phyloP scores from a whole-genome alignment of 2,329 filamentous ascomycete species.

The Plenodomus lindquistii region DNA sequence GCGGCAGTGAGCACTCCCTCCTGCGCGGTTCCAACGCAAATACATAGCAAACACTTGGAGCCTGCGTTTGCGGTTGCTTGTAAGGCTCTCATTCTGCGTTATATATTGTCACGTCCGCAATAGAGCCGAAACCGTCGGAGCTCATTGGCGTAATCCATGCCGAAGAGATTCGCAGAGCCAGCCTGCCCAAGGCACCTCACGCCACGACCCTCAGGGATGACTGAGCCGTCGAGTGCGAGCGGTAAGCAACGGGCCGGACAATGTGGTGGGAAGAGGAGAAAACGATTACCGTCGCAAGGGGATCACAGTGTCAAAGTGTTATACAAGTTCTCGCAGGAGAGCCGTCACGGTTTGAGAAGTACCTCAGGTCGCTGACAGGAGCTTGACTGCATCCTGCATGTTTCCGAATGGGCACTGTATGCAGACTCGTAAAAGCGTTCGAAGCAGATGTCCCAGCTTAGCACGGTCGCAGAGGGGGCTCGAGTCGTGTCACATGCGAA shows the following conservation, averaged over 20 bases:
- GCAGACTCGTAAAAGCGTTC: slow-evolving; percentile 11
- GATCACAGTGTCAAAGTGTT: slow-evolving; percentile 17
- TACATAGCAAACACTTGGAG: too few relatives aligned
- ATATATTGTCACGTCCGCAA: too few relatives aligned
- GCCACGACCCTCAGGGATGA: background rate
- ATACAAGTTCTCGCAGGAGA: slow-evolving; percentile 10
- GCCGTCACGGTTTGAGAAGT: slow-evolving; percentile 15
- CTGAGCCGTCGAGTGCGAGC: background rate
- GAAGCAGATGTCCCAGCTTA: slow-evolving; percentile 2
- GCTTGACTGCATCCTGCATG: slow-evolving; percentile 2
- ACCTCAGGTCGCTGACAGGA: slow-evolving; percentile 14
- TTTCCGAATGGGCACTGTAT: background rate
- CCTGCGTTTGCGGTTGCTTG: too few relatives aligned
- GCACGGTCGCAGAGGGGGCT: slow-evolving; percentile 6
- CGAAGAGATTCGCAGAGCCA: too few relatives aligned
- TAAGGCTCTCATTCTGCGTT: too few relatives aligned
- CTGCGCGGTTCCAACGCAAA: too few relatives aligned
- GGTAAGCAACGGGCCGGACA: background rate
- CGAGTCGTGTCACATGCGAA: slow-evolving; percentile 6
- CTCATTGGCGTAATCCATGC: too few relatives aligned
- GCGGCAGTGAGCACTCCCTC: too few relatives aligned
- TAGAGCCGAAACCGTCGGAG: too few relatives aligned
- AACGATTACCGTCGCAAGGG: slow-evolving; percentile 4
- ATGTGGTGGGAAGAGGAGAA: background rate
- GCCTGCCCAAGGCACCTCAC: too few relatives aligned